phyloP scores from a whole-genome alignment of 805 yeast species.

The Starmerella scarabaei region DNA sequence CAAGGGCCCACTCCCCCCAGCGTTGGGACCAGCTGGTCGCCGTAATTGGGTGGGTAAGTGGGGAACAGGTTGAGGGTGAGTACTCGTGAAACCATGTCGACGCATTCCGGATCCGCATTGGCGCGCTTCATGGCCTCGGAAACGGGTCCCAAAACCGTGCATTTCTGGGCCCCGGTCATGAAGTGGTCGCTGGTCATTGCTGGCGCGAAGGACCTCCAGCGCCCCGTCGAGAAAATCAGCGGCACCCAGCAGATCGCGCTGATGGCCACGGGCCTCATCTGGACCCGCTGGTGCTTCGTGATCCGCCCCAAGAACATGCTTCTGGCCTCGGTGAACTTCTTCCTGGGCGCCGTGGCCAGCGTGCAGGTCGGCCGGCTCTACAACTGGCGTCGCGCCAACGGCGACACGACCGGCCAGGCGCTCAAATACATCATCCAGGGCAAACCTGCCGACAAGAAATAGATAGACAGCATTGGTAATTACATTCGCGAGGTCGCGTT shows the following conservation, averaged over 20 bases:
- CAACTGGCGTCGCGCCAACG: constrained; percentile 48
- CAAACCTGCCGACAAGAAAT: no score
- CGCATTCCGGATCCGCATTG: constrained; percentile 30
- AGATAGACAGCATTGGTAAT: no score
- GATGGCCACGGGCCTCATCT: constrained; percentile 80
- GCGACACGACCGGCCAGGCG: constrained; percentile 49
- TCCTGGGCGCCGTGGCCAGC: constrained; percentile 82
- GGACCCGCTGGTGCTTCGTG: constrained; percentile 98
- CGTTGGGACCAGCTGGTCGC: no score
- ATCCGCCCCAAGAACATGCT: constrained; percentile 77
- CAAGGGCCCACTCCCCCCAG: no score
- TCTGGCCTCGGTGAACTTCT: constrained; percentile 87
- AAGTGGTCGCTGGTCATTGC: constrained; percentile 87
- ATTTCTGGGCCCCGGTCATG: constrained; percentile 63
- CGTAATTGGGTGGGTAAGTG: no score
- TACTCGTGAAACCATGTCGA: constrained; percentile 16
- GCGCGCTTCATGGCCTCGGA: constrained; percentile 64
- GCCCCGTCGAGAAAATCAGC: constrained; percentile 85
- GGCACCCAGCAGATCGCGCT: constrained; percentile 84
- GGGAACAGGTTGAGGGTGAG: no score
- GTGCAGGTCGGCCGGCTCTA: constrained; percentile 63
- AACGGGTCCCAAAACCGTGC: constrained; percentile 95
- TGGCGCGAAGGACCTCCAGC: constrained; percentile 69
- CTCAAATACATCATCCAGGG: constrained; percentile 32
- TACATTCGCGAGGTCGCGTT: no score